These are phyloP conservation scores for Suzukiozyma palmioleophila DNA, from an alignment of 1,139 yeast species.

Conservation along the genomic window DNA sequence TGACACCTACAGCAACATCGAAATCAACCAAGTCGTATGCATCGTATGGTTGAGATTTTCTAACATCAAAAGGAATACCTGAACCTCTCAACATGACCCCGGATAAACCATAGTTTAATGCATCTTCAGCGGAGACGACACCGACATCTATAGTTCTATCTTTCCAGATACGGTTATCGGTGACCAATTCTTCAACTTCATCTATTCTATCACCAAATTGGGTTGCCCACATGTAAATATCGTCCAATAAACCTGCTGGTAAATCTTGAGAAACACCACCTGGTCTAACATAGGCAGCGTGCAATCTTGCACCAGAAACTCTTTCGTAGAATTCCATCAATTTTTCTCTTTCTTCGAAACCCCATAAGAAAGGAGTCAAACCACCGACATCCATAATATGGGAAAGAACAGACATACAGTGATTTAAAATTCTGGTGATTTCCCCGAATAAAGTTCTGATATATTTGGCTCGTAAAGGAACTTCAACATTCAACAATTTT, in stretches of 20 bases:
- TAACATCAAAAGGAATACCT: conserved; percentile 82
- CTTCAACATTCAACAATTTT: conserved; percentile 78
- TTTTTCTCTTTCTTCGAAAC: conserved; percentile 90
- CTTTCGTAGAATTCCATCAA: conserved; percentile 92
- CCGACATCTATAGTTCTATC: conserved; percentile 83
- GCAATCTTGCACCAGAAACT: conserved; percentile 87
- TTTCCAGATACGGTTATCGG: conserved; percentile 92
- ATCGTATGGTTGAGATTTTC: conserved; percentile 87
- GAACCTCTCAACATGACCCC: conserved; percentile 93
- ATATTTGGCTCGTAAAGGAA: conserved; percentile 80
- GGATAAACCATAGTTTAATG: conserved; percentile 72
- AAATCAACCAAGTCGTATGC: conserved; percentile 85
- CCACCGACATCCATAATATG: conserved; percentile 97
- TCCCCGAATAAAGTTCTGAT: conserved; percentile 85
- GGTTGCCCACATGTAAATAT: conserved; percentile 94
- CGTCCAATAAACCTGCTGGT: conserved; percentile 83
- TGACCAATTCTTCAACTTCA: conserved; percentile 83
- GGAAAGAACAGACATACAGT: conserved; percentile 80
- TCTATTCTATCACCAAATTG: conserved; percentile 92
- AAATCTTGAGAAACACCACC: conserved; percentile 91
- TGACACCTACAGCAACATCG: conserved; percentile 79
- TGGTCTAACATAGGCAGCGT: conserved; percentile 84
- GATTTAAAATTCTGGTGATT: conserved; percentile 79
- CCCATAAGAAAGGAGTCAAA: conserved; percentile 90
- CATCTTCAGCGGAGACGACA: conserved; percentile 79